These are phyloP conservation scores for Ustilago curta DNA, from an alignment of 1,284 basidiomycete genomes.

Conservation along the genomic window DNA sequence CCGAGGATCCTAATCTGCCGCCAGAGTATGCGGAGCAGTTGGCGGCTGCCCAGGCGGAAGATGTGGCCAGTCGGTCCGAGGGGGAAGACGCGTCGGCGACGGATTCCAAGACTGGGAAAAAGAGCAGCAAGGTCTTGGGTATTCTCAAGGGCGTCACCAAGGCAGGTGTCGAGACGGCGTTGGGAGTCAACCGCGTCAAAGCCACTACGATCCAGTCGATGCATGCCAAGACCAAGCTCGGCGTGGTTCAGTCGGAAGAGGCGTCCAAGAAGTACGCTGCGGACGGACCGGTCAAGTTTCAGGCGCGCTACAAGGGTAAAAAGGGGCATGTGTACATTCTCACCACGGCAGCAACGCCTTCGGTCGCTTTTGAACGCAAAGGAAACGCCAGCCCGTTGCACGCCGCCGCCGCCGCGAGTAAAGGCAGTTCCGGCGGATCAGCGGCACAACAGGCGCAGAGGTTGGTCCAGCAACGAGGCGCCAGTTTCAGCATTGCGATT, in stretches of 20 bases:
- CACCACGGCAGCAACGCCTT: constrained; percentile 68
- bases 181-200: constrained; percentile 68
- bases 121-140: constrained; percentile 53
- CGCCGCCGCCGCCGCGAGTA: constrained; percentile 34
- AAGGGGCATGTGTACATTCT: constrained; percentile 59
- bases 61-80: constrained; percentile 42
- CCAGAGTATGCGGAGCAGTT: constrained; percentile 61
- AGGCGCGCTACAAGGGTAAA: constrained; percentile 63
- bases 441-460: constrained; percentile 44
- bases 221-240: constrained; percentile 62
- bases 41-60: constrained; percentile 45
- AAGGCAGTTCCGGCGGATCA: constrained; percentile 7
- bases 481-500: constrained; percentile 60
- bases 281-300: constrained; percentile 53
- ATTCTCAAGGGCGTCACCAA: constrained; percentile 63
- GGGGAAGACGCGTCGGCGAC: constrained; percentile 49
- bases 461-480: constrained; percentile 23
- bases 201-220: constrained; percentile 59
- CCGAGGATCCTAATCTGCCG: constrained; percentile 51
- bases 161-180: constrained; percentile 58
- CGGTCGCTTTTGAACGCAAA: constrained; percentile 57
- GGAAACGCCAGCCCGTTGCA: constrained; percentile 17
- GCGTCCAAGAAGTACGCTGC: constrained; percentile 26
- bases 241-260: constrained; percentile 57
- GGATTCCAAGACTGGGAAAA: constrained; percentile 46